Percentiles rank a stretch among this genome's conserved stretches.
Conservation (phyloP, 176 grass and related monocot species). For the Zizania latifolia region DNA sequence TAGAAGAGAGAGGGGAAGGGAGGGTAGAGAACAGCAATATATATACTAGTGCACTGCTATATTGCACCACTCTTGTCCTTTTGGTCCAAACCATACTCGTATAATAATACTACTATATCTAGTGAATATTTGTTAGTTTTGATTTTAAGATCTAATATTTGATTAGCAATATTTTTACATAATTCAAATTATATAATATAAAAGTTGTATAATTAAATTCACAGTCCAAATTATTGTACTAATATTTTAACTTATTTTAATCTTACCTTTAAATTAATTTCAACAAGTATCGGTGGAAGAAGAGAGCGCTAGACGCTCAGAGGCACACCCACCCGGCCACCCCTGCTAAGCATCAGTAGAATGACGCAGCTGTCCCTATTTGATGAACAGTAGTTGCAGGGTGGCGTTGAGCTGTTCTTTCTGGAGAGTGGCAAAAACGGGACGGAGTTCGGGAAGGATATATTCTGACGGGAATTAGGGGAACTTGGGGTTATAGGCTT, state of each 20-base stretch:
- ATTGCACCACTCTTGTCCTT: constrained; percentile 50
- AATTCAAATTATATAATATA: no score
- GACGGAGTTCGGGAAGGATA: constrained; percentile 41
- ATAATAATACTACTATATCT: constrained; percentile 67
- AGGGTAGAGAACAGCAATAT: constrained; percentile 39
- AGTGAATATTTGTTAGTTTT: no score
- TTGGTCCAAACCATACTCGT: constrained; percentile 47
- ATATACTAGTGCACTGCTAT: constrained; percentile 57
- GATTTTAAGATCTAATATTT: no score
- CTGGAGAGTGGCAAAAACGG: constrained; percentile 67
- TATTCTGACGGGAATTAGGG: constrained; percentile 40
- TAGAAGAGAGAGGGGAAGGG: constrained; percentile 16
- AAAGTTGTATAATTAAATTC: no score
- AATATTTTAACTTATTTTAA: no score
- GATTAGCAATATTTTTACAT: no score
- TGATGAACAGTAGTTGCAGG: constrained; percentile 34
- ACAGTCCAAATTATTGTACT: no score
- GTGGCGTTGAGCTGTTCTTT: constrained; percentile 55
- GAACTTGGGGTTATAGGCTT: constrained; percentile 4
- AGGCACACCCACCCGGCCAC: constrained; percentile 58
- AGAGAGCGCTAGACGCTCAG: no score
- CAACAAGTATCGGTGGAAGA: no score
- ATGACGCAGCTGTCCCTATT: constrained; percentile 38
- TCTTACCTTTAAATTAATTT: no score
- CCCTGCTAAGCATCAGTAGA: constrained; percentile 21